Evolutionary conservation across 805 yeast species (phyloP).

Genomic region (Pachysolen tannophilus): DNA sequence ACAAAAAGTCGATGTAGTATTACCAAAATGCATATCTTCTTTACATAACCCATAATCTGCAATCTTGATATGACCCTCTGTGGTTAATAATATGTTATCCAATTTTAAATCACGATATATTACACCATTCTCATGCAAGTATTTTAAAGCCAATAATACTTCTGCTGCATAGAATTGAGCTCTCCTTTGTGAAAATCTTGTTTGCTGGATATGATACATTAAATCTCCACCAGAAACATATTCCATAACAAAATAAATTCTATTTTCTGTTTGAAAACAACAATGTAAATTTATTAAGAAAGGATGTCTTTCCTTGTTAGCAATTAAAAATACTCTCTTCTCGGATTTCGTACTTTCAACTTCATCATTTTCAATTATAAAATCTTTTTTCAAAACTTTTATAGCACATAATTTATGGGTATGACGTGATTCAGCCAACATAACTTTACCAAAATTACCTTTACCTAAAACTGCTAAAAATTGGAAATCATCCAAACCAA

Average conservation of each 20-base stretch:
- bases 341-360: slow-evolving; percentile 93
- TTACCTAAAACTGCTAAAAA: slow-evolving; percentile 93
- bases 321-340: slow-evolving; percentile 72
- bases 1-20: slow-evolving; percentile 89
- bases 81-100: slow-evolving; percentile 85
- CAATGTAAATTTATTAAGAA: slow-evolving; percentile 85
- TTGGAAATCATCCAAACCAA: slow-evolving; percentile 92
- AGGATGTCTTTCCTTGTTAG: slow-evolving; percentile 85
- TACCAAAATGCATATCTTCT: slow-evolving; percentile 58
- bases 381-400: slow-evolving; percentile 92
- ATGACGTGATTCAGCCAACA: slow-evolving; percentile 90
- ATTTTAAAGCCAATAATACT: slow-evolving; percentile 82
- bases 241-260: slow-evolving; percentile 98
- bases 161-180: slow-evolving; percentile 98
- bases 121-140: slow-evolving; percentile 92
- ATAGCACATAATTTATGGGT: slow-evolving; percentile 84
- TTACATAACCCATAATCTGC: slow-evolving; percentile 98
- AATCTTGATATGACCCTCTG: slow-evolving; percentile 90
- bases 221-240: slow-evolving; percentile 96
- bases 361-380: slow-evolving; percentile 91
- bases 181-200: slow-evolving; percentile 77
- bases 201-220: slow-evolving; percentile 98
- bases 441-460: slow-evolving; percentile 98
- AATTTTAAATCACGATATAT: slow-evolving; percentile 94
- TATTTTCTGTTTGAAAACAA: slow-evolving; percentile 95